phyloP scores from a whole-genome alignment of 768 basidiomycete genomes.

The Pleurotus djamor region DNA sequence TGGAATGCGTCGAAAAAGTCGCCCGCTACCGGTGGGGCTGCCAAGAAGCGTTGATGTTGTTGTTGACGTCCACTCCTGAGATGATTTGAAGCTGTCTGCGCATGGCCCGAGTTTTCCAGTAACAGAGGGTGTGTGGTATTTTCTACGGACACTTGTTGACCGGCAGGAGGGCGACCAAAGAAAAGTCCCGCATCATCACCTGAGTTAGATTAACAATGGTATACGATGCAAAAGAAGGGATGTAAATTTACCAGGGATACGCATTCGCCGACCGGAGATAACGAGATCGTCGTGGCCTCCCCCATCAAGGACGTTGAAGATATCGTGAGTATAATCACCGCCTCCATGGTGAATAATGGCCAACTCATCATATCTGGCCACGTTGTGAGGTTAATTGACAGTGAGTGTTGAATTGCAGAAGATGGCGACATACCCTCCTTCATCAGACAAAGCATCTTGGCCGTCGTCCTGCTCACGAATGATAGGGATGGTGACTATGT shows the following conservation, averaged over 20 bases:
- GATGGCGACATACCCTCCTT: constrained; percentile 49
- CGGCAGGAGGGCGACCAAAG: constrained; percentile 61
- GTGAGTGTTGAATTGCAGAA: neutral
- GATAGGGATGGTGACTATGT: constrained; percentile 49
- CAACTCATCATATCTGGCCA: constrained; percentile 35
- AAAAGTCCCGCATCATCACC: constrained; percentile 54
- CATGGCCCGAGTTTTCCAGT: constrained; percentile 51
- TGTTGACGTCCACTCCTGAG: constrained; percentile 51
- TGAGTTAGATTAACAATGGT: constrained; percentile 21
- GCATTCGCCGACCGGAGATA: constrained; percentile 55
- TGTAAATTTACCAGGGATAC: constrained; percentile 36
- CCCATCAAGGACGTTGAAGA: constrained; percentile 52
- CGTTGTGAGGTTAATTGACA: neutral
- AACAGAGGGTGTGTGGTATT: constrained; percentile 82
- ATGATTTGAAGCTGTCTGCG: constrained; percentile 41
- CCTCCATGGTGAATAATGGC: constrained; percentile 36
- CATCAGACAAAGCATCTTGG: constrained; percentile 62
- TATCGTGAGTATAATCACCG: constrained; percentile 36
- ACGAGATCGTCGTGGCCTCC: constrained; percentile 31
- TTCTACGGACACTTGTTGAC: constrained; percentile 54
- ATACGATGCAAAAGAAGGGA: neutral
- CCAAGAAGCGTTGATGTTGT: constrained; percentile 54
- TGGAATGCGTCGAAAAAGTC: constrained; percentile 79
- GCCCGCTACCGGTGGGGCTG: constrained; percentile 35
- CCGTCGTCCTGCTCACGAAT: constrained; percentile 63